Base-by-base conservation (phyloP, 441 rosid genomes). In the Pelargonium fulgidum region DNA sequence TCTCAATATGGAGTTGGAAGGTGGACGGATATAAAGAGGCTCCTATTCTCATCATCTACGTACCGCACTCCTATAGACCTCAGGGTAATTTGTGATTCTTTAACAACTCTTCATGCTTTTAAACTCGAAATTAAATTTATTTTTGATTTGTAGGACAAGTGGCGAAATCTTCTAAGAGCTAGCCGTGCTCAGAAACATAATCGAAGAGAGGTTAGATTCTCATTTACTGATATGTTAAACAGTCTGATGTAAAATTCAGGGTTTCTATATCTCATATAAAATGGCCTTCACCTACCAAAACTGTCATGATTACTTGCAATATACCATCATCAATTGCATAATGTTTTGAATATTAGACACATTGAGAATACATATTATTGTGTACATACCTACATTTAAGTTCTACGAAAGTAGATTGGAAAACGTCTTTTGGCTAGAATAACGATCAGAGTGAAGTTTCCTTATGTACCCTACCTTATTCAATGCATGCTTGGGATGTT, bases 161-260 rank as follows among this genome's bases (percentile, higher is more conserved):
- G 99, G 99, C 87, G 97, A 64, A 94, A 94, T 83, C 96, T 94
- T 78, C 79, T 94, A 48, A 84, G 85, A 80, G 88, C 96, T 71
- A 79, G 88, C 81, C 73, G 68, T 54, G 84, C 70, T 9, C 76
- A 69, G 73, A 79, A 77, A 76, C 79, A 67, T 67, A 74, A 72
- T 70, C 63, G 76, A 76, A 78, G 73, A 79, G 87, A 87, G 96
- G 95, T 88, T 62, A 81, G 83, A 39, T 62, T 78, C 70, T 50
- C 41, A 48, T 13, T 70, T 66, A 65, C 58, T 78, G 58, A 16
- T 14, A 52, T 11, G 20, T 52, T 52, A 52, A 14, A 48, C 14
- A 12, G 12, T 44, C 48, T 7, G 48, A 44, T 44, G 12, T 44
- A 44, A 12, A 44, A 44, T 8, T 44, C 48, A 44, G 9, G 9